Conservation (phyloP, 31 red algal genomes). For the Odonthalia washingtoniensis region DNA sequence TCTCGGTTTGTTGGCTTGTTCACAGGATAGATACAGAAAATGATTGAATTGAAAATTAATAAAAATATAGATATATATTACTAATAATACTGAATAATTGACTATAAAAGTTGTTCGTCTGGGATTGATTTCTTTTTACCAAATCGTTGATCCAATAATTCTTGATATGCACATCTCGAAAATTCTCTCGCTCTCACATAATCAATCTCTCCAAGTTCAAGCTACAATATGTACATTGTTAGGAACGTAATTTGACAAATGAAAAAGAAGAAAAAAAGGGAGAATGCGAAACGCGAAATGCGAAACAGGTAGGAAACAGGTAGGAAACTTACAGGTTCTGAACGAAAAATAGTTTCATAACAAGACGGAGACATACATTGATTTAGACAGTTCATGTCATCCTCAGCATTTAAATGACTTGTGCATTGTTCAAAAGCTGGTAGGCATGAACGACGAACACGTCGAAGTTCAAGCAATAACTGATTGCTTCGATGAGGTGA, state of each 20-base stretch:
- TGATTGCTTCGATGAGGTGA: not conserved
- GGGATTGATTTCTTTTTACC: too few species aligned
- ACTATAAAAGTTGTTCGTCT: too few species aligned
- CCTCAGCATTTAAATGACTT: not conserved
- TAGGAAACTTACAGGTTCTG: constrained; percentile 53
- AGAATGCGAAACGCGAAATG: not conserved
- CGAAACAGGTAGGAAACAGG: not conserved
- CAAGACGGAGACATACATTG: constrained; percentile 44
- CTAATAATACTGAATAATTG: too few species aligned
- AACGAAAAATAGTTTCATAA: constrained; percentile 32
- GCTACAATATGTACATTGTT: constrained; percentile 1
- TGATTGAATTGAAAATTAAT: not conserved
- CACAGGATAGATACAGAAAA: constrained; percentile 10
- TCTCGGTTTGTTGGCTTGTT: constrained; percentile 55
- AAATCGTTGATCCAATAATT: not conserved
- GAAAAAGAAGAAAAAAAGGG: not conserved
- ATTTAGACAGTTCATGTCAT: constrained; percentile 45
- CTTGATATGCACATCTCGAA: constrained; percentile 35
- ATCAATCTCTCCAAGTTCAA: constrained; percentile 70
- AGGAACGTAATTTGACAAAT: not conserved
- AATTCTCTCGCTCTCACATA: constrained; percentile 42
- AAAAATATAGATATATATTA: not conserved
- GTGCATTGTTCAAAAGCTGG: not conserved
- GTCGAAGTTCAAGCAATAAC: not conserved
- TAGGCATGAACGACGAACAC: not conserved